phyloP scores from a whole-genome alignment of 202 grass and related monocot species.

The Digitaria exilis region DNA sequence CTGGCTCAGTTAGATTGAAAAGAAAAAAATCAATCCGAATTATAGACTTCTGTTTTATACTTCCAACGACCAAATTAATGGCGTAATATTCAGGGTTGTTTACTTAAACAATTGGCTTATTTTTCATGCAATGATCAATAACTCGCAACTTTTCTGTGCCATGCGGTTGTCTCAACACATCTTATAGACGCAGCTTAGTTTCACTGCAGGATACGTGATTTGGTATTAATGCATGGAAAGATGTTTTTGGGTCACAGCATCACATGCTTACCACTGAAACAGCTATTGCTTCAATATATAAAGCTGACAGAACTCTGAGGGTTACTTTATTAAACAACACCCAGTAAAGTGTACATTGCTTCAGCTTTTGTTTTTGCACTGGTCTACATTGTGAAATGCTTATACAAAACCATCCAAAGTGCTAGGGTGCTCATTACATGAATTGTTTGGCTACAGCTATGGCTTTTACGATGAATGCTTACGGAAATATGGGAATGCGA shows the following conservation, averaged over 20 bases:
- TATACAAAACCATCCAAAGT: slow-evolving; percentile 17
- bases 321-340: background rate
- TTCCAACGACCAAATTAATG: background rate
- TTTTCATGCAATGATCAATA: background rate
- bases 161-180: background rate
- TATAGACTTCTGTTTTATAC: background rate
- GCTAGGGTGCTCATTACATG: slow-evolving; percentile 36
- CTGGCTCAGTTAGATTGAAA: background rate
- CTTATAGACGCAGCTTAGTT: background rate
- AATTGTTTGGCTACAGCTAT: slow-evolving; percentile 60
- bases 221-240: background rate
- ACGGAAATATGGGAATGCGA: slow-evolving; percentile 85
- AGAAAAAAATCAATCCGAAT: background rate
- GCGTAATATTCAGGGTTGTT: background rate
- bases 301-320: background rate
- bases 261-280: background rate
- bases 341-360: background rate
- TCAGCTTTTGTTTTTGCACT: slow-evolving; percentile 8
- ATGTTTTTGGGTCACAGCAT: background rate
- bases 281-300: background rate
- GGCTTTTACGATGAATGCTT: slow-evolving; percentile 93
- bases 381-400: slow-evolving; percentile 22
- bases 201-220: background rate
- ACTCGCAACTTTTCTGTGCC: background rate
- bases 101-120: background rate